Evolutionary conservation across 2,329 filamentous ascomycete species (phyloP).

Genomic region (Akanthomyces dipterigenus): DNA sequence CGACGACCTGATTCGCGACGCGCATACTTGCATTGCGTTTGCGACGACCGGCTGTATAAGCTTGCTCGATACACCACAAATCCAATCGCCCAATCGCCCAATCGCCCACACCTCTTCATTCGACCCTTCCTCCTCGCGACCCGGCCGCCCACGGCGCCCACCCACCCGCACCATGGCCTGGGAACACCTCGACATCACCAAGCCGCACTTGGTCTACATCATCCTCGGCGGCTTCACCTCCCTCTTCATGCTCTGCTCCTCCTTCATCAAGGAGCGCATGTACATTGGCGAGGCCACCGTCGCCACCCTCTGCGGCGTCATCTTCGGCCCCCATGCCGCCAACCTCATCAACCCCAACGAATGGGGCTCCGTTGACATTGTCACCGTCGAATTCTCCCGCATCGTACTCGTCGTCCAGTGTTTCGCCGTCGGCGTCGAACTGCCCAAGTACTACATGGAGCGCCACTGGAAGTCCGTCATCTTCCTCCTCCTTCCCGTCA

Average conservation of each 20-base stretch:
- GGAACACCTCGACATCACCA: constrained; percentile 79
- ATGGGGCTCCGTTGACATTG: constrained; percentile 80
- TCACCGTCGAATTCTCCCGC: constrained; percentile 83
- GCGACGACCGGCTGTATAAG: no score
- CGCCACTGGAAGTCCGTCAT: constrained; percentile 91
- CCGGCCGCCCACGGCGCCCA: background rate
- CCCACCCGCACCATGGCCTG: constrained; percentile 54
- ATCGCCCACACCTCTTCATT: background rate
- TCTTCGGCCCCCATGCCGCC: constrained; percentile 80
- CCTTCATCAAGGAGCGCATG: constrained; percentile 94
- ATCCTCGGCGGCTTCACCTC: constrained; percentile 97
- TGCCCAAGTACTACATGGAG: constrained; percentile 96
- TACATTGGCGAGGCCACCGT: constrained; percentile 99
- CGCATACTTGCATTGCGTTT: background rate
- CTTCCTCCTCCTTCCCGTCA: constrained; percentile 84
- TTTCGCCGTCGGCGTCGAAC: constrained; percentile 83
- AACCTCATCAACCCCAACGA: constrained; percentile 67
- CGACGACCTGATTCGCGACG: background rate
- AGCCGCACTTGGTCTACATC: constrained; percentile 95
- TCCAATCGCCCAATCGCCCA: background rate
- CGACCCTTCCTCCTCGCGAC: background rate
- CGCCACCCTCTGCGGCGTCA: constrained; percentile 78
- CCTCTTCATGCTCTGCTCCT: constrained; percentile 96
- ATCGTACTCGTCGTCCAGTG: constrained; percentile 88
- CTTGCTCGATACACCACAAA: background rate